Evolutionary conservation across 2,329 filamentous ascomycete species (phyloP).

Genomic region (Verticillium zaregamsianum): DNA sequence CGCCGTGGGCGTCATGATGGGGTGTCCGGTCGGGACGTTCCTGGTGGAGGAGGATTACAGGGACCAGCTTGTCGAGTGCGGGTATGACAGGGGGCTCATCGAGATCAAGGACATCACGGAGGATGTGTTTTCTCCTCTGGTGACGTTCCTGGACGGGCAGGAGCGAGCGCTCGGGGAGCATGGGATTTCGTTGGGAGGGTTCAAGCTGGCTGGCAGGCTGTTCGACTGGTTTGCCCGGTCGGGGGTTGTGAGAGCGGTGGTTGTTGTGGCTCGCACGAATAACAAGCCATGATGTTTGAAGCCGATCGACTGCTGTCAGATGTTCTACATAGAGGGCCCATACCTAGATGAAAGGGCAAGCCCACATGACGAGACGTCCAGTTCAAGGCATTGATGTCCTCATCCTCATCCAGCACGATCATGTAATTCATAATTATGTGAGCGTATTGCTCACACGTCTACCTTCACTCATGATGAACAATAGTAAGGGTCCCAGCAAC

Average conservation of each 20-base stretch:
- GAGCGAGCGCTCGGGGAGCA: slow-evolving; percentile 26
- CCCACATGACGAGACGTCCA: too few species aligned
- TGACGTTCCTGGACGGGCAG: slow-evolving; percentile 34
- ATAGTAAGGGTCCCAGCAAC: too few species aligned
- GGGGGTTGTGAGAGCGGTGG: slow-evolving; percentile 26
- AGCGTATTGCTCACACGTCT: too few species aligned
- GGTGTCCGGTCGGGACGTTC: slow-evolving; percentile 45
- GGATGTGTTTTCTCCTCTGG: slow-evolving; percentile 47
- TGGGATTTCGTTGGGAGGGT: slow-evolving; percentile 30
- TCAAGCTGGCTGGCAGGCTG: slow-evolving; percentile 29
- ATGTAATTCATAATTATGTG: too few species aligned
- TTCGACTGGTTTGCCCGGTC: slow-evolving; percentile 33
- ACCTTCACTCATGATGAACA: too few species aligned
- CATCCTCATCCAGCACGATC: too few species aligned
- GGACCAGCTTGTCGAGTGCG: slow-evolving; percentile 37
- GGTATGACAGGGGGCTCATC: slow-evolving; percentile 39
- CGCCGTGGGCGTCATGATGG: slow-evolving; percentile 39
- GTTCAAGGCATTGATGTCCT: too few species aligned
- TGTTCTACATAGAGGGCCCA: too few species aligned
- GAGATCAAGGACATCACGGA: slow-evolving; percentile 45
- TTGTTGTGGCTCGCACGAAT: slow-evolving; percentile 24
- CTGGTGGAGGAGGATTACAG: slow-evolving; percentile 40
- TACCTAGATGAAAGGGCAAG: too few species aligned
- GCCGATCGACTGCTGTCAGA: too few species aligned
- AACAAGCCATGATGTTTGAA: not conserved